Base-by-base conservation (phyloP, 257 asterid genomes). In the Solanum stenotomum region DNA sequence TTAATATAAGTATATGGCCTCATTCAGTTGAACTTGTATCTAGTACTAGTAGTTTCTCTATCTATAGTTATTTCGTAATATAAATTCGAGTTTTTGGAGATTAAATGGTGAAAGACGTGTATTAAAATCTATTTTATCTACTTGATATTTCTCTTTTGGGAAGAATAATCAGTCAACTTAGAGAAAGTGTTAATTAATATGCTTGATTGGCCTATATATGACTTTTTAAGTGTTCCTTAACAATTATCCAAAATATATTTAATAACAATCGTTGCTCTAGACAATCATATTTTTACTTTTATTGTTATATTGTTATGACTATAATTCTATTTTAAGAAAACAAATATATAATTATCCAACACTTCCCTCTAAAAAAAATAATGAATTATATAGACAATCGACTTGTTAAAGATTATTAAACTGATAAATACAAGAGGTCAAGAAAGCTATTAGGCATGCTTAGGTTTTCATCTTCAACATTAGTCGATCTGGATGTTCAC, bases 31-130 rank as follows among this genome's bases (percentile, higher is more conserved):
- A 25, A 67, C 18, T 13, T 15, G 5, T 63, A 63, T 59, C 20
- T 46, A 46, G 59, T 46, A 46, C 59, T 46, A 46, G 12, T 63
- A 23, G 29, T 10, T 63, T 11, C 15, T 63, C 27, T 63, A 10
- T 63, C 0, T 61, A 63, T 63, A 2, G 5, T n/a, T 65, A 16
- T 10, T 65, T 65, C 3, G 25, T 0, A 65, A 65, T 23, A 65
- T 65, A n/a, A 10, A n/a, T 9, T 10, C 1, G 2, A n/a, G 3
- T 4, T 0, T 9, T 23, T 23, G 0, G 11, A 0, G 0, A 10
- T 63, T n/a, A 23, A 67, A 67, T 2, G 3, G 31, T 31, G 9
- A 31, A 70, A 29, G n/a, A 15, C 3, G 4, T 70, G 1, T 29
- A 15, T 70, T 70, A 13, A 18, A 33, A 16, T 72, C 4, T 33